These are phyloP conservation scores for Capsicum rhomboideum DNA, from an alignment of 257 asterid species.

Conservation along the genomic window DNA sequence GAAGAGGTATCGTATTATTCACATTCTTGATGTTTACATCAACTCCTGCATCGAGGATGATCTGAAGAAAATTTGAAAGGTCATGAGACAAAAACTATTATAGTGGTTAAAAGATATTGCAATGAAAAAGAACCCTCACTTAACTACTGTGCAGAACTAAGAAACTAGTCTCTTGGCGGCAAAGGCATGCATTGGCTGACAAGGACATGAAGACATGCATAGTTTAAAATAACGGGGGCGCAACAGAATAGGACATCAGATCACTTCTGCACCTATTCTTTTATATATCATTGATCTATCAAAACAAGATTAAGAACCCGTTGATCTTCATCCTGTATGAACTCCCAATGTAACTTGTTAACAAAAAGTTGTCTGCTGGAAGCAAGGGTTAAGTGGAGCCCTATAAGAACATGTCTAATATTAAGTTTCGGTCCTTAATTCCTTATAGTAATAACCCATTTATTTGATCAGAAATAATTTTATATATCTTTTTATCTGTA, in stretches of 20 bases:
- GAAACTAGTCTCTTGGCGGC: neutral
- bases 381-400: neutral
- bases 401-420: neutral
- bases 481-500: neutral
- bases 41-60: constrained; percentile 91
- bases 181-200: neutral
- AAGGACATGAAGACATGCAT: constrained; percentile 3
- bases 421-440: neutral
- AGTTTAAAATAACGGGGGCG: neutral
- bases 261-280: neutral
- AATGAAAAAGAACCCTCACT: neutral
- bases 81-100: neutral
- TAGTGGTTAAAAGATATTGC: neutral
- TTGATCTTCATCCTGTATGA: neutral
- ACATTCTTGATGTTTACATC: constrained; percentile 84
- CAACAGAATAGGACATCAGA: neutral
- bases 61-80: constrained; percentile 31
- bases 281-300: neutral
- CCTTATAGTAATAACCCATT: neutral
- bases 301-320: neutral
- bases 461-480: neutral
- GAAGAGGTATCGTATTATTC: constrained; percentile 87
- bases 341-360: neutral
- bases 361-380: neutral
- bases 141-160: neutral